These are phyloP conservation scores for Byssochlamys sp. DNA, from an alignment of 2,329 filamentous ascomycete species.

Conservation along the genomic window DNA sequence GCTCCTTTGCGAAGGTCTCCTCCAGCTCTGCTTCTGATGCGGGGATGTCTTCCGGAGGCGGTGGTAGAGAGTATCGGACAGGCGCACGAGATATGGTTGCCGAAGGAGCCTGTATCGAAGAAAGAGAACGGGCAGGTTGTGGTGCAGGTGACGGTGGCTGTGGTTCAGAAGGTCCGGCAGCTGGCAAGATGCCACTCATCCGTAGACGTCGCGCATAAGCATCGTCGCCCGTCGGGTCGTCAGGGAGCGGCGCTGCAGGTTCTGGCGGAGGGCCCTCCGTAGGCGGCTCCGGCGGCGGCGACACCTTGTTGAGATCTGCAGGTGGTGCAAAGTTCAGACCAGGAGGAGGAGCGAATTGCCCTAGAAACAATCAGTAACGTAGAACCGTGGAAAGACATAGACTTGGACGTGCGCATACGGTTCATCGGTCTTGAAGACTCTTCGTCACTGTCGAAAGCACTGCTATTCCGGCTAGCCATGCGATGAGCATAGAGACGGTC, in stretches of 20 bases:
- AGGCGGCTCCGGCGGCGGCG: slow-evolving; percentile 13
- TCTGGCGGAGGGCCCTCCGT: slow-evolving; percentile 16
- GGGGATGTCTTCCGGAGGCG: slow-evolving; percentile 43
- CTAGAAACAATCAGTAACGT: slow-evolving; percentile 17
- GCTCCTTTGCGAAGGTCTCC: slow-evolving; percentile 33
- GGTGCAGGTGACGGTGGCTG: slow-evolving; percentile 24
- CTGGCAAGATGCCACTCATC: slow-evolving; percentile 32
- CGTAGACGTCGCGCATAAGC: slow-evolving; percentile 56
- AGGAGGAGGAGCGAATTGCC: slow-evolving; percentile 41
- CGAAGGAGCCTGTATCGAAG: slow-evolving; percentile 31
- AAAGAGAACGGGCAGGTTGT: slow-evolving; percentile 25
- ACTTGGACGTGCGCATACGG: slow-evolving; percentile 30
- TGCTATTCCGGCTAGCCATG: slow-evolving; percentile 37
- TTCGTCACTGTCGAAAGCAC: slow-evolving; percentile 42
- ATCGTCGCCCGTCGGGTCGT: slow-evolving; percentile 59
- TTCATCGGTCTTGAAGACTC: slow-evolving; percentile 37
- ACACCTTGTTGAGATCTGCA: slow-evolving; percentile 30
- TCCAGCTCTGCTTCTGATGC: slow-evolving; percentile 46
- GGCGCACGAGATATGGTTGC: slow-evolving; percentile 67
- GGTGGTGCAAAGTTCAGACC: slow-evolving; percentile 44
- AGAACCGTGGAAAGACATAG: slow-evolving; percentile 5
- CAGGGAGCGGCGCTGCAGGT: slow-evolving; percentile 39
- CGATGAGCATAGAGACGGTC: slow-evolving; percentile 66
- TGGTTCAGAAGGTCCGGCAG: slow-evolving; percentile 5
- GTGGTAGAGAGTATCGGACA: slow-evolving; percentile 57